A percentile compares a stretch with the other conserved stretches of the same genome.
These are phyloP conservation scores for Rhodocollybia butyracea DNA, from an alignment of 768 basidiomycete species.

Conservation along the genomic window DNA sequence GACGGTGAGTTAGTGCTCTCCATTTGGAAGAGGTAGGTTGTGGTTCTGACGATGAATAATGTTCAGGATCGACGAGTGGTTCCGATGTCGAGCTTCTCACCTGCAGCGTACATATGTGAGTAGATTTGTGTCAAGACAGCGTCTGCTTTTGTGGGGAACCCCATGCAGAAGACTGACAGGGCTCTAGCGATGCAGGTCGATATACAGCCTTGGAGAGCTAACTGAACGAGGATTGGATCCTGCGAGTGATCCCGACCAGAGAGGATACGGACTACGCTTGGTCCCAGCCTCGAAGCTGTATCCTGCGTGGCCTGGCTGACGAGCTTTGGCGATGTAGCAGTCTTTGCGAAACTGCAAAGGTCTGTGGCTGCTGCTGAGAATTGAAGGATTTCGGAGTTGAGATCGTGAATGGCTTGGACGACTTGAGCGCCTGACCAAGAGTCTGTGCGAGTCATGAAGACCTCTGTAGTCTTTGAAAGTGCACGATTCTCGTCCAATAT, in stretches of 20 bases:
- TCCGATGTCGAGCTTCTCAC: conserved; percentile 28
- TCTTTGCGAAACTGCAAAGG: conserved; percentile 50
- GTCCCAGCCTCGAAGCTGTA: conserved; percentile 61
- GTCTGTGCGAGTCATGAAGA: conserved; percentile 73
- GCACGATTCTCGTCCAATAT: conserved; percentile 52
- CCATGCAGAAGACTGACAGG: conserved; percentile 69
- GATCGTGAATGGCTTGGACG: conserved; percentile 74
- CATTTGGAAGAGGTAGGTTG: conserved; percentile 78
- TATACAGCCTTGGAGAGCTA: conserved; percentile 71
- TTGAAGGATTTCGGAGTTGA: conserved; percentile 80
- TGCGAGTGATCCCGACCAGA: conserved; percentile 65
- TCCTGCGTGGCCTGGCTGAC: conserved; percentile 54
- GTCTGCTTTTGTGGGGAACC: conserved; percentile 69
- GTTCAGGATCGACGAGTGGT: not conserved
- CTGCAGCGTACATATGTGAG: conserved; percentile 50
- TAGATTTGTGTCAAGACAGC: conserved; percentile 61
- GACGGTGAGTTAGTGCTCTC: conserved; percentile 68
- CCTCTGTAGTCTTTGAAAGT: conserved; percentile 54
- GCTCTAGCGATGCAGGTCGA: conserved; percentile 65
- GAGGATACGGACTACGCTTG: conserved; percentile 57
- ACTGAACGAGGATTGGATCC: conserved; percentile 73
- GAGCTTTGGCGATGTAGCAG: conserved; percentile 34
- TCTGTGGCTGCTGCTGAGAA: conserved; percentile 76
- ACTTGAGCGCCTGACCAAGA: conserved; percentile 75
- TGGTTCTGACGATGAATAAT: conserved; percentile 50